Conservation (phyloP, 2,329 filamentous ascomycete species). For the Drechslerella dactyloides region DNA sequence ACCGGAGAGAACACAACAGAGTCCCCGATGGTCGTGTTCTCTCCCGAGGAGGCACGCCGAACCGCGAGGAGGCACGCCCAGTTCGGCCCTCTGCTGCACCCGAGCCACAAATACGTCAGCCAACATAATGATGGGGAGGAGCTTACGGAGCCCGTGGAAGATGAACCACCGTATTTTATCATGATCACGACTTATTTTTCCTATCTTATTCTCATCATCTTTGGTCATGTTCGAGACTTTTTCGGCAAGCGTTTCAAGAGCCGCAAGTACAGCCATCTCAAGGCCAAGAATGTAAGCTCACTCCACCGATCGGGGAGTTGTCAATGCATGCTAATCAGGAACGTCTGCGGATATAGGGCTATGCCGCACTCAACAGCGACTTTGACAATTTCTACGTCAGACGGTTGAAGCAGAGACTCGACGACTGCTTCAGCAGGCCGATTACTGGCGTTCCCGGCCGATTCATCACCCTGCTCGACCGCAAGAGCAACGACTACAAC, state of each 20-base stretch:
- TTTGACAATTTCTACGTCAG: conserved; percentile 99
- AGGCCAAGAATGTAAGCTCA: conserved; percentile 67
- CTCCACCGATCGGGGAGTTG: background rate
- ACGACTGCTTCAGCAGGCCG: conserved; percentile 93
- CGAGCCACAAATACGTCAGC: conserved; percentile 86
- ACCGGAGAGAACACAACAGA: conserved; percentile 75
- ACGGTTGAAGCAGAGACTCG: conserved; percentile 88
- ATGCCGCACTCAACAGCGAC: conserved; percentile 93
- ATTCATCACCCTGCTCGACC: conserved; percentile 90
- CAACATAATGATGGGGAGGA: conserved; percentile 76
- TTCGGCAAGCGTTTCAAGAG: conserved; percentile 95
- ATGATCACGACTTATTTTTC: conserved; percentile 98
- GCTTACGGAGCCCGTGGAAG: conserved; percentile 82
- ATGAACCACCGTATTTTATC: conserved; percentile 96
- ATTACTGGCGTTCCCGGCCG: conserved; percentile 92
- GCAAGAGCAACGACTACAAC: conserved; percentile 90
- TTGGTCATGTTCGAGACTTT: conserved; percentile 94
- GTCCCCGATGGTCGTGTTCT: conserved; percentile 75
- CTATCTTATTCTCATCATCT: conserved; percentile 92
- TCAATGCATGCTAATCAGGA: conserved; percentile 14
- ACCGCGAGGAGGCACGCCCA: conserved; percentile 82
- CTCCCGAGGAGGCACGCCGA: conserved; percentile 78
- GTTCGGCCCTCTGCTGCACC: conserved; percentile 82
- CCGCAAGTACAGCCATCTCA: conserved; percentile 83
- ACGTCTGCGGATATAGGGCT: conserved; percentile 63